Conservation (phyloP, 169 alveolate genomes). For the Fabrea salina region DNA sequence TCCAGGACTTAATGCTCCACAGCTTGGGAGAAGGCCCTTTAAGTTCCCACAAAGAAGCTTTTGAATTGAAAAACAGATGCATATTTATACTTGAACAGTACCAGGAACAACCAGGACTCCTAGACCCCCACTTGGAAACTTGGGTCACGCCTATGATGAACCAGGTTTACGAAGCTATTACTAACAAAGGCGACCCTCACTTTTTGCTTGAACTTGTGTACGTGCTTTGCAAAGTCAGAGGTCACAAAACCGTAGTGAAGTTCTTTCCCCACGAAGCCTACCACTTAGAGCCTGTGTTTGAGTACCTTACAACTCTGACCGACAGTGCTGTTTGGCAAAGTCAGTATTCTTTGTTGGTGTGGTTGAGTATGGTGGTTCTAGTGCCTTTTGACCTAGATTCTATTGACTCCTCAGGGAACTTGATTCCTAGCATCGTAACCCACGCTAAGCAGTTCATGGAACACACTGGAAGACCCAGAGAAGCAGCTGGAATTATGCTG, state of each 20-base stretch:
- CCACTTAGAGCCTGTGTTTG: constrained; percentile 76
- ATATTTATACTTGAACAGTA: constrained; percentile 26
- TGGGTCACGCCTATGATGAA: constrained; percentile 14
- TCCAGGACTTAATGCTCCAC: neutral
- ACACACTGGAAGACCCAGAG: constrained; percentile 51
- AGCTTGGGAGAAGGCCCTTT: neutral
- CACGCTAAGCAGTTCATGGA: constrained; percentile 3
- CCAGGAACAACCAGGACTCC: constrained; percentile 31
- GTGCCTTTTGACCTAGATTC: constrained; percentile 85
- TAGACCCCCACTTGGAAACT: constrained; percentile 28
- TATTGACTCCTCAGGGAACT: constrained; percentile 57
- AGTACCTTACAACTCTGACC: constrained; percentile 49
- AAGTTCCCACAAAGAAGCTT: neutral
- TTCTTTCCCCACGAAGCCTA: constrained; percentile 80
- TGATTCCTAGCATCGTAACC: neutral
- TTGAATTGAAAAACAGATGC: constrained; percentile 22
- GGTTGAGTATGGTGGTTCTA: constrained; percentile 78
- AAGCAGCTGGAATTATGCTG: constrained; percentile 58
- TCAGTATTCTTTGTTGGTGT: constrained; percentile 67
- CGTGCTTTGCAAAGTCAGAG: constrained; percentile 70
- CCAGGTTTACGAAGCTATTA: neutral
- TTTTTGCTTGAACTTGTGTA: constrained; percentile 40
- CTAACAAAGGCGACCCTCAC: neutral
- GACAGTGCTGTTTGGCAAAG: constrained; percentile 61
- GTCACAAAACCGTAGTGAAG: constrained; percentile 64